Percentiles rank a stretch among this genome's conserved stretches.
Evolutionary conservation across 1,139 yeast species (phyloP).

Genomic region (Magnusiomyces suaveolens): DNA sequence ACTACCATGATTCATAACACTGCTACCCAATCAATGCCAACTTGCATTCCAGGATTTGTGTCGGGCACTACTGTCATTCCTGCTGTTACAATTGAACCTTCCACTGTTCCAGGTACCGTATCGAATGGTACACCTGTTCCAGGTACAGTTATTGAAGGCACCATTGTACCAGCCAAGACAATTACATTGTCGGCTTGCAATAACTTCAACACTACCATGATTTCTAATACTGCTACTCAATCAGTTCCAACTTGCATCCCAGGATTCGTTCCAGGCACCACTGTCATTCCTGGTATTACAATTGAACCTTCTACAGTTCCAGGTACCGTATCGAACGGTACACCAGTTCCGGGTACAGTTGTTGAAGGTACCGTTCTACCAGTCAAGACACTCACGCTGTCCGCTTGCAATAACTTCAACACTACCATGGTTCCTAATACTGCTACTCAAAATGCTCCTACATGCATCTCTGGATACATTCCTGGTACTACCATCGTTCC

Average conservation of each 20-base stretch:
- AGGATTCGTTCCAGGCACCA: neutral
- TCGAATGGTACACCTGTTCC: slow-evolving; percentile 4
- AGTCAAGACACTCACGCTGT: slow-evolving; percentile 5
- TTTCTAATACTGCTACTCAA: slow-evolving; percentile 16
- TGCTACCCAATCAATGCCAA: neutral
- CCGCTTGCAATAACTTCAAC: slow-evolving; percentile 1
- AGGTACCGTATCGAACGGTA: too few species aligned
- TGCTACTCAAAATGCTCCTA: neutral
- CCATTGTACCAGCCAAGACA: too few species aligned
- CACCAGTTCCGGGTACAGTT: too few species aligned
- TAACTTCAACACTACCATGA: too few species aligned
- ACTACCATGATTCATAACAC: slow-evolving; percentile 7
- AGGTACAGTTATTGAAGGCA: too few species aligned
- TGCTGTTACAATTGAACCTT: slow-evolving; percentile 1
- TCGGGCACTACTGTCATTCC: slow-evolving; percentile 10
- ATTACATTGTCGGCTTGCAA: neutral
- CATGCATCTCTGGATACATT: slow-evolving; percentile 5
- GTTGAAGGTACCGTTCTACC: too few species aligned
- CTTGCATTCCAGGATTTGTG: slow-evolving; percentile 2
- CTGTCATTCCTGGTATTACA: slow-evolving; percentile 6
- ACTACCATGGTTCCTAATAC: neutral
- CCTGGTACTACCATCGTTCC: slow-evolving; percentile 1
- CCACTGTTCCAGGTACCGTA: slow-evolving; percentile 5
- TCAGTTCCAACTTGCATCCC: slow-evolving; percentile 6
- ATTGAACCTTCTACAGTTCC: slow-evolving; percentile 4